Base-by-base conservation (phyloP, 768 basidiomycete species). In the Sistotremastrum suecicum region DNA sequence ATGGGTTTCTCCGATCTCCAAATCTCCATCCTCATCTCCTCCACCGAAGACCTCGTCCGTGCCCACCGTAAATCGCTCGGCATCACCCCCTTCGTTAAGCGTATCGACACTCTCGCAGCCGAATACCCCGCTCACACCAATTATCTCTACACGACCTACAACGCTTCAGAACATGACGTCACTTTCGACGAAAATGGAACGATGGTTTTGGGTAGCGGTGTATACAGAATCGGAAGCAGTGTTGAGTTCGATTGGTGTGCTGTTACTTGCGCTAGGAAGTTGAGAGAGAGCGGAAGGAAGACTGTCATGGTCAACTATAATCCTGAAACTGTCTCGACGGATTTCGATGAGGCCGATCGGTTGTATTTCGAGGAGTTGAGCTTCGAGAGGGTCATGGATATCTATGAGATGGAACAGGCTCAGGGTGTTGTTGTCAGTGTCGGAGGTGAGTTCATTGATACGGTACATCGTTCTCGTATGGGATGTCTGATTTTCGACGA, bases 241-340 rank as follows among this genome's bases (percentile, higher is more conserved):
- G 95, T 99, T 58, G 95, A 99, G 69, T 99, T 99, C 60, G 95
- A 99, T 62, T 99, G 95, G 95, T 99, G 95, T 61, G 94, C 95
- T n/a, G 95, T 99, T 37, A 97, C 94, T 1, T 98, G 92, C 61
- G 90, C 91, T 9, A 74, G 95, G 49, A 84, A 84, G 60, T 76
- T 99, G 45, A 75, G 91, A 56, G 78, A 84, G 52, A 86, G 90
- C 76, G 91, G 92, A 61, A 83, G 85, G 59, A 80, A 80, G 65
- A 97, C 95, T 39, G 80, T 99, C 67, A 98, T 98, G 94, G 75
- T 99, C 74, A 99, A 99, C 71, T 99, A 99, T 66, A 99, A 98
- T 65, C 94, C 94, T 6, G 95, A 99, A 66, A 99, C 95, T 3
- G 95, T 98, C 37, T 97, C 92, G 5, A 99, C 95, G 47, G 95